These are phyloP conservation scores for Claviceps sp. DNA, from an alignment of 2,329 filamentous ascomycete species.

Conservation along the genomic window DNA sequence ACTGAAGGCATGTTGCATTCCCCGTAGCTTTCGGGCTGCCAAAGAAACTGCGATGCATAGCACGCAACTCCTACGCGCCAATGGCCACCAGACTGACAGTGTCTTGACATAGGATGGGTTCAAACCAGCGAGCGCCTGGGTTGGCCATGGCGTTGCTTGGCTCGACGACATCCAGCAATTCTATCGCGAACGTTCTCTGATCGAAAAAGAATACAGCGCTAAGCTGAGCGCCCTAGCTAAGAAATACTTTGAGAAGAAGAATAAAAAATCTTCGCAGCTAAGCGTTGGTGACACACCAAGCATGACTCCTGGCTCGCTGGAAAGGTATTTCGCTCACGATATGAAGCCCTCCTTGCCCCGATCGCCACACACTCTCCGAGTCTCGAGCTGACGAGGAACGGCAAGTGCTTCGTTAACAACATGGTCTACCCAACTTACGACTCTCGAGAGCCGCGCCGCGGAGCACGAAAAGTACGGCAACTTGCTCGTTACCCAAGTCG, in stretches of 20 bases:
- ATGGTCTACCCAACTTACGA: slow-evolving; percentile 87
- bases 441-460: slow-evolving; percentile 72
- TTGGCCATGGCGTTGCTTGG: slow-evolving; percentile 79
- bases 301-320: slow-evolving; percentile 88
- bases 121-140: slow-evolving; percentile 89
- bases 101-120: slow-evolving; percentile 64
- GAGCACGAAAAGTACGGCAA: slow-evolving; percentile 80
- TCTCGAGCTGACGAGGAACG: not conserved
- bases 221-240: slow-evolving; percentile 81
- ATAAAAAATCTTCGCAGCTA: slow-evolving; percentile 71
- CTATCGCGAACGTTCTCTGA: slow-evolving; percentile 84
- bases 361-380: not conserved
- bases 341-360: not conserved
- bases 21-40: not conserved
- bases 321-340: slow-evolving; percentile 45
- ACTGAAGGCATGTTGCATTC: slow-evolving; percentile 56
- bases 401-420: slow-evolving; percentile 82
- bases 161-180: slow-evolving; percentile 95
- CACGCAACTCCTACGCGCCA: not conserved
- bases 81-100: not conserved
- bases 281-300: slow-evolving; percentile 89
- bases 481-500: slow-evolving; percentile 66
- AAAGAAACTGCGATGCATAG: not conserved
- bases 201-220: slow-evolving; percentile 92
- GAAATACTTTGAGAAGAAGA: slow-evolving; percentile 96